Percentiles rank a stretch among this genome's conserved stretches.
Conservation (phyloP, 441 rosid species). For the Omphalea diandra region DNA sequence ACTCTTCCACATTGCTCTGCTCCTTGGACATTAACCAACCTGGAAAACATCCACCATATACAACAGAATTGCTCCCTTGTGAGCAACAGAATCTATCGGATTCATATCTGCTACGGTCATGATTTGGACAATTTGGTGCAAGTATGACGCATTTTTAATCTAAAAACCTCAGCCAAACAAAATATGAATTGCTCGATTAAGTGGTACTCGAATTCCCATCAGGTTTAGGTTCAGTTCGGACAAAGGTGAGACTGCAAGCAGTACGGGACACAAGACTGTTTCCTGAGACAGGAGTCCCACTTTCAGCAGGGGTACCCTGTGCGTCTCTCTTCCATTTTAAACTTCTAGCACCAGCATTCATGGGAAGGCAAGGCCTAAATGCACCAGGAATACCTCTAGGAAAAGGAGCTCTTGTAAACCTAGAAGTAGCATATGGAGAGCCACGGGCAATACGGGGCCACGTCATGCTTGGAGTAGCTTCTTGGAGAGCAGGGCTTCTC, state of each 20-base stretch:
- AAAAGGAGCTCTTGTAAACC: conserved; percentile 63
- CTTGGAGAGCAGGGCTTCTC: conserved; percentile 58
- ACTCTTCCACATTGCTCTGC: conserved; percentile 9
- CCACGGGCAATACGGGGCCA: conserved; percentile 60
- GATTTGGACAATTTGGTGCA: conserved; percentile 1
- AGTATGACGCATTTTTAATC: background rate
- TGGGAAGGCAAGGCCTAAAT: conserved; percentile 53
- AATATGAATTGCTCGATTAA: conserved; percentile 9
- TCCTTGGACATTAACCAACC: conserved; percentile 8
- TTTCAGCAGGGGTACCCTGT: conserved; percentile 45
- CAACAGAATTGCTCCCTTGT: conserved; percentile 23
- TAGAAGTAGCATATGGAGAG: conserved; percentile 41
- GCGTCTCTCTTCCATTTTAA: conserved; percentile 93
- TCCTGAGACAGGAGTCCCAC: conserved; percentile 33
- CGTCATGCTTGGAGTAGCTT: conserved; percentile 44
- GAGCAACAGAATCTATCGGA: conserved; percentile 8
- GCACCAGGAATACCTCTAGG: conserved; percentile 56
- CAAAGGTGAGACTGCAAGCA: conserved; percentile 73
- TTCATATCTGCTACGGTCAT: conserved; percentile 13
- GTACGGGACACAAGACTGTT: conserved; percentile 31
- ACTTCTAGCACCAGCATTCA: conserved; percentile 79
- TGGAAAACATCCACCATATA: conserved; percentile 22
- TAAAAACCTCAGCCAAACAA: background rate
- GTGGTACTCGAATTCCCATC: conserved; percentile 38
- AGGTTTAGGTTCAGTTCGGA: conserved; percentile 65